Base-by-base conservation (phyloP, 306 rosid genomes). In the Leucaena leucocephala region DNA sequence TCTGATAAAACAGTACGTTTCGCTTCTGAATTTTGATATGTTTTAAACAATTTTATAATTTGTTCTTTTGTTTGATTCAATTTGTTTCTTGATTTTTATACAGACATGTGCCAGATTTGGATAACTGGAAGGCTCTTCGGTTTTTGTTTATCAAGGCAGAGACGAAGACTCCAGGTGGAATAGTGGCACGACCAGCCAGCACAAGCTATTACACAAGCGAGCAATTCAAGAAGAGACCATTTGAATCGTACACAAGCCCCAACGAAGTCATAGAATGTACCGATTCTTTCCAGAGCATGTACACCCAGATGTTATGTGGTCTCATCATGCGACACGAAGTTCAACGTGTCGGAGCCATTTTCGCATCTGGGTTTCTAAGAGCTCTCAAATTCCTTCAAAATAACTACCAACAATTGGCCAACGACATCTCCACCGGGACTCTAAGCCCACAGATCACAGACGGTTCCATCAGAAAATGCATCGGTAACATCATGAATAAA, bases 231-330 rank as follows among this genome's bases (percentile, higher is more conserved):
- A 91, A 78, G 39, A 81, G 96, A 68, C 94, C 92, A 3, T 76
- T 57, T 33, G 98, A 72, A 10, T 91, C 85, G 14, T 89, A 87
- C 87, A 94, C 98, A 0, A 94, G 98, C 85, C 98, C 98, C 0
- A 75, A 87, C 65, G 94, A 90, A 39, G 87, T 95, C 35, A 81
- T 94, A 78, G 91, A 87, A 48, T 94, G 96, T 62, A 40, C 82
- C 0, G 98, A 94, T 66, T 89, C 96, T 12, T 90, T 91, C 59
- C 98, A 94, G 58, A 90, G 96, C 87, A 87, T 94, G 98, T 94
- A 94, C 76, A 54, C 96, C 0, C 98, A 94, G 74, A 94, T 94
- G 98, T 69, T 94, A 2, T 94, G 98, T 12, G 98, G 98, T 52
- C 90, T 94, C 69, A 34, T 90, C 78, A 87, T 86, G 95, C 96